Evolutionary conservation across 2,329 filamentous ascomycete species (phyloP).

Genomic region (Calonectria montana): DNA sequence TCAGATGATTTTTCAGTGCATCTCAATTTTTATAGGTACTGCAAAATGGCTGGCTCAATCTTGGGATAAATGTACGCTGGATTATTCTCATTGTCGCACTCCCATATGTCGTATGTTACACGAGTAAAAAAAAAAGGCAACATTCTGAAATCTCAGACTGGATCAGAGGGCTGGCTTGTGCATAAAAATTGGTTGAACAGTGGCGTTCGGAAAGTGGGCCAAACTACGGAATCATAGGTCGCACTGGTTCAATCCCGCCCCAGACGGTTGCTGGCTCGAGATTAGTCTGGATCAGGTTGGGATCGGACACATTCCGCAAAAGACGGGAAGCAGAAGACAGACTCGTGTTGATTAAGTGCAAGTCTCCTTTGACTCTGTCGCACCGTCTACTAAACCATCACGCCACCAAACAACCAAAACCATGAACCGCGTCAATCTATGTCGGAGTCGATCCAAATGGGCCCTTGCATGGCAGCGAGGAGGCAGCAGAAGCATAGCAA

Average conservation of each 20-base stretch:
- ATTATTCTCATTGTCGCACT: too few relatives aligned
- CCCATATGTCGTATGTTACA: too few relatives aligned
- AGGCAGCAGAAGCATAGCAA: neutral
- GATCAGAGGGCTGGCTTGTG: too few relatives aligned
- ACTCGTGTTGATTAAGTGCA: neutral
- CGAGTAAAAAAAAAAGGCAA: too few relatives aligned
- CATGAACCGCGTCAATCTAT: neutral
- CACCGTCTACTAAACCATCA: neutral
- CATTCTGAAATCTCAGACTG: too few relatives aligned
- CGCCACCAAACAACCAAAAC: neutral
- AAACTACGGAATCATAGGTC: neutral
- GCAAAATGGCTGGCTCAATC: too few relatives aligned
- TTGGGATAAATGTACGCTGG: too few relatives aligned
- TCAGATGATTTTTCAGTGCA: too few relatives aligned
- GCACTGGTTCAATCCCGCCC: neutral
- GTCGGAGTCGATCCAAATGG: neutral
- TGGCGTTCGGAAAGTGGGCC: conserved; percentile 1
- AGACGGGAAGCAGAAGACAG: neutral
- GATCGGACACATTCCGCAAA: neutral
- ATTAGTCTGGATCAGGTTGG: neutral
- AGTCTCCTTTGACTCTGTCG: neutral
- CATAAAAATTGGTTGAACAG: too few relatives aligned
- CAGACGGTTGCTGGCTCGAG: neutral
- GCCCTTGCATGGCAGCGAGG: neutral
- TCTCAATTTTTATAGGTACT: too few relatives aligned